phyloP scores from a whole-genome alignment of 306 rosid species.

The Cucurbita maxima region DNA sequence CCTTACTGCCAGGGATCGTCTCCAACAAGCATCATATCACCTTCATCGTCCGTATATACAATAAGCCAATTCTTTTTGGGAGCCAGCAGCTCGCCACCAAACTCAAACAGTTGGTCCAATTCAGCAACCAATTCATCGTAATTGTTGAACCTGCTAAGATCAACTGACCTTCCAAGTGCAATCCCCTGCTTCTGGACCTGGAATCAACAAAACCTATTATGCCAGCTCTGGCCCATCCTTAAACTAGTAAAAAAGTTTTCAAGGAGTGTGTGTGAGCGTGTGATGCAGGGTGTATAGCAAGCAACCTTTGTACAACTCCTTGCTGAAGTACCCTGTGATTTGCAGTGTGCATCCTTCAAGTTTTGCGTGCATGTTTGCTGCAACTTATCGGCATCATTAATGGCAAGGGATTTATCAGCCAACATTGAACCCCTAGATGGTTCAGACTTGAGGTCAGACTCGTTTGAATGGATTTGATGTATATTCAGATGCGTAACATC shows the following conservation, averaged over 20 bases:
- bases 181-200: conserved; percentile 99
- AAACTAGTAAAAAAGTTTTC: background rate
- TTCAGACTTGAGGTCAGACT: conserved; percentile 39
- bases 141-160: conserved; percentile 66
- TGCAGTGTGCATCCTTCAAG: conserved; percentile 39
- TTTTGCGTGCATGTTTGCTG: conserved; percentile 26
- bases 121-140: conserved; percentile 66
- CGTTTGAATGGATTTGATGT: conserved; percentile 15
- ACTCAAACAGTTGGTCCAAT: conserved; percentile 66
- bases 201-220: conserved; percentile 13
- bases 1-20: conserved; percentile 99
- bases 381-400: conserved; percentile 28
- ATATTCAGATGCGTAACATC: conserved; percentile 13
- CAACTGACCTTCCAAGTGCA: conserved; percentile 92
- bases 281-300: background rate
- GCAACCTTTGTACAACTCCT: conserved; percentile 83
- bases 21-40: conserved; percentile 98
- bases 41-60: conserved; percentile 82
- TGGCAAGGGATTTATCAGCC: conserved; percentile 20
- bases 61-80: conserved; percentile 68
- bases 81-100: conserved; percentile 63
- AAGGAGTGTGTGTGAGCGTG: background rate
- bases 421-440: conserved; percentile 27
- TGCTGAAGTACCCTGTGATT: conserved; percentile 34
- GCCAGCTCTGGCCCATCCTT: background rate